Evolutionary conservation across 2,329 filamentous ascomycete genomes (phyloP), one percentile per base, ranked within the genome.

Genomic region (Zasmidium cellare): DNA sequence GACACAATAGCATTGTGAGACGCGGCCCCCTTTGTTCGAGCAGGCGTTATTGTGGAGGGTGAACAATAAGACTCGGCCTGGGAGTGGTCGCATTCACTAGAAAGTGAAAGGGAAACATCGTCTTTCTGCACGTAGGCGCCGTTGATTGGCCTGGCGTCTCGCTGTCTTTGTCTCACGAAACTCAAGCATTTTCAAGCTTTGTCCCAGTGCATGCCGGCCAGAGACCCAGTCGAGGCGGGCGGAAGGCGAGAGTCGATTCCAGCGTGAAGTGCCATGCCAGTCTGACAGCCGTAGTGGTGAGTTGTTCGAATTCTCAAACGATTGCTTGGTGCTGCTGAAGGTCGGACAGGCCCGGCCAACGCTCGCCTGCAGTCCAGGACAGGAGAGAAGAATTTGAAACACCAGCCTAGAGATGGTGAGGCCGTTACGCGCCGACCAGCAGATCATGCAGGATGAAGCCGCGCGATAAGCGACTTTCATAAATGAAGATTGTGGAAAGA

Each of bases 1-100:
- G 55, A 50, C 51, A 62, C 51, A 62, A 59, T 57, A 31, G 44
- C 25, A 51, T 51, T 55, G 41, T 58, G 58, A 56, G 46, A 62
- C 55, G 53, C 49, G 47, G 25, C 45, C 47, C 50, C 38, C 50
- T 31, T 55, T 54, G 56, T 54, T 44, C 45, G 11, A 28, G n/a
- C 25, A 20, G 18, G 19, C 22, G 35, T 20, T 20, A 51, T 57
- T 51, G 47, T 52, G 47, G 16, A 46, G 38, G n/a, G 23, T 46
- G 20, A 18, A 44, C 53, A 49, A 55, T 18, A 25, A 35, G 19
- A 22, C 6, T 28, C 16, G 53, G 28, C 53, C 46, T 44, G 25
- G 51, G 46, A 46, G 18, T 53, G 56, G 56, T 46, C 51, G 45
- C 51, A 58, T 58, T 58, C 56, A 58, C 56, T 54, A 6, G n/a